Percentiles rank a stretch among this genome's conserved stretches.
phyloP scores from a whole-genome alignment of 176 grass and related monocot species.

The Musa itinerans region DNA sequence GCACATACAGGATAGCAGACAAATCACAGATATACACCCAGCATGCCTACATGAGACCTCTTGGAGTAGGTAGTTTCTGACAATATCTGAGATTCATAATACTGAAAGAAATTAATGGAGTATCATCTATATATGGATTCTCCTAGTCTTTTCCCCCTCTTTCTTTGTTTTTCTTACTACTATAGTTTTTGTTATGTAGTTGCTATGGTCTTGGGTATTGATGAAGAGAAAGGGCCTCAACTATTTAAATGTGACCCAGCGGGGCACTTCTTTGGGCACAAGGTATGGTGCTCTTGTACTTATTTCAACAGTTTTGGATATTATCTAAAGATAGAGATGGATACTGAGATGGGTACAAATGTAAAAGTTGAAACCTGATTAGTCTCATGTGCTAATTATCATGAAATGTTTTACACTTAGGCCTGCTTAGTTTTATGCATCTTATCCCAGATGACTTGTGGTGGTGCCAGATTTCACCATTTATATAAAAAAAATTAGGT shows the following conservation, averaged over 20 bases:
- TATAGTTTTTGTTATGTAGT: slow-evolving; percentile 23
- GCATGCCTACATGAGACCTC: slow-evolving; percentile 97
- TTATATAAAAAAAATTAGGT: too few species aligned
- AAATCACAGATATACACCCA: slow-evolving; percentile 99
- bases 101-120: not conserved
- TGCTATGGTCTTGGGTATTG: slow-evolving; percentile 86
- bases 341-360: not conserved
- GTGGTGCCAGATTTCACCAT: too few species aligned
- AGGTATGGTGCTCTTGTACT: slow-evolving; percentile 33
- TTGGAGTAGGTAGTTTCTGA: slow-evolving; percentile 69
- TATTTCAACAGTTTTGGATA: not conserved
- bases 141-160: not conserved
- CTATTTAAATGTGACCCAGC: slow-evolving; percentile 98
- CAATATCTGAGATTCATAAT: not conserved
- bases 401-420: too few species aligned
- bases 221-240: slow-evolving; percentile 98
- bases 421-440: too few species aligned
- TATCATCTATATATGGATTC: not conserved
- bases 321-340: not conserved
- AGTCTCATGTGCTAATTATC: too few species aligned
- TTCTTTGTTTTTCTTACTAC: not conserved
- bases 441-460: too few species aligned
- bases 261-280: slow-evolving; percentile 95
- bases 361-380: too few species aligned
- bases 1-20: slow-evolving; percentile 74